Base-by-base conservation (phyloP, 495 filamentous ascomycete species). In the Lepidopterella palustris region DNA sequence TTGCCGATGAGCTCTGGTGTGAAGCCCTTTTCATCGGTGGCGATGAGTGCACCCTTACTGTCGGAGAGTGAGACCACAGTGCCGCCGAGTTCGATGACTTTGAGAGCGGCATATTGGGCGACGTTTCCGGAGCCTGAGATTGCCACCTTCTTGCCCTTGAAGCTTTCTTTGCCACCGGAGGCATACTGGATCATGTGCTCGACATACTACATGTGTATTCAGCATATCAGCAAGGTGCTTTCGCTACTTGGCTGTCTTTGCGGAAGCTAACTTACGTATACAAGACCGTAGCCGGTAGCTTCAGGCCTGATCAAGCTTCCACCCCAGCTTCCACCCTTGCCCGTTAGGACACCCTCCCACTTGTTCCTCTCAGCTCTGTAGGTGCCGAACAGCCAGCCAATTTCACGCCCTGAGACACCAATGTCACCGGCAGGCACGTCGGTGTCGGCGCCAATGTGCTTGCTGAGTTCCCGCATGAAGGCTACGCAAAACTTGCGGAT, bases 51-150 rank as follows among this genome's bases (percentile, higher is more conserved):
- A 61, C 93, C 93, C 79, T 90, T 86, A 73, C 84, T 88, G 81
- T 98, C 93, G 65, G 92, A 97, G 60, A 98, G 87, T 20, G 93
- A 96, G 70, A 97, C 79, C 58, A 98, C 87, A 59, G 80, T 93
- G 55, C 86, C 93, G 63, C 93, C 93, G 62, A 97, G 89, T 80
- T 98, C 92, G 71, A 97, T 91, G 75, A 83, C 86, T 80, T 98
- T 98, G 60, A 98, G 86, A 8, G 93, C 93, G 20, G 93, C 91
- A 80, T 92, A 97, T 80, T 98, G 93, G 51, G 93, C 93, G 52
- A 98, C 93, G 78, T 98, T 98, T 58, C 93, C 93, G 61, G 93
- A 97, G 55, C 93, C 93, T 45, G 93, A 96, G 78, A 98, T 87
- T 71, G 92, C 90, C 58, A 98, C 93, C 45, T 85, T 87, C 81